Conservation (phyloP, 257 asterid genomes). For the Ilex aquifolium region DNA sequence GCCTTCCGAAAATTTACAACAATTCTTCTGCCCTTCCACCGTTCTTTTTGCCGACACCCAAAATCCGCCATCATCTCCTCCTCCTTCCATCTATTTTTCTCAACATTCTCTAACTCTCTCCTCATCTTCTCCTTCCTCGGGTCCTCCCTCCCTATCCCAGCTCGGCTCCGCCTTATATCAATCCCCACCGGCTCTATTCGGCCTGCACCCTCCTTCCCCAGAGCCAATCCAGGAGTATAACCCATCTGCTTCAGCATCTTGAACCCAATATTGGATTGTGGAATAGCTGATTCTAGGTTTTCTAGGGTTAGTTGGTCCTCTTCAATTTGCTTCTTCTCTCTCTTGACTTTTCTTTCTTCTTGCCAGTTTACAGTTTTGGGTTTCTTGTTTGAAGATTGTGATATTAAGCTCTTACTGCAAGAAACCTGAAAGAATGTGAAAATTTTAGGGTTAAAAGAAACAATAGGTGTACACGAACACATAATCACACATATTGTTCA, state of each 20-base stretch:
- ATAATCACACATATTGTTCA: too few relatives aligned
- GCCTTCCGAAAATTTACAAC: slow-evolving; percentile 67
- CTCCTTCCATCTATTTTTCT: slow-evolving; percentile 38
- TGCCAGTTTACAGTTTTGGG: slow-evolving; percentile 54
- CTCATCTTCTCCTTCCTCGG: slow-evolving; percentile 56
- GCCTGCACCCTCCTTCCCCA: slow-evolving; percentile 89
- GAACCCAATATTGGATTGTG: slow-evolving; percentile 89
- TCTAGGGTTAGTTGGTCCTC: slow-evolving; percentile 68
- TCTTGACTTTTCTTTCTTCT: slow-evolving; percentile 52
- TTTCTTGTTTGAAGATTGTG: slow-evolving; percentile 50
- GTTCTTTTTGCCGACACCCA: slow-evolving; percentile 72
- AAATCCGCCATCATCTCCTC: slow-evolving; percentile 61
- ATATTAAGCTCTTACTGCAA: slow-evolving; percentile 16
- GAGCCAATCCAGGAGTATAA: slow-evolving; percentile 80
- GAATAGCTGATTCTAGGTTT: slow-evolving; percentile 68
- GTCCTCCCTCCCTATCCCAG: slow-evolving; percentile 83
- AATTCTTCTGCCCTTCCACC: slow-evolving; percentile 72
- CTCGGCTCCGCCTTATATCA: slow-evolving; percentile 84
- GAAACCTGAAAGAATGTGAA: slow-evolving; percentile 34
- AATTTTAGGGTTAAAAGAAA: too few relatives aligned
- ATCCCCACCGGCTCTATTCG: slow-evolving; percentile 63
- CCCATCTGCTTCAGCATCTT: slow-evolving; percentile 93
- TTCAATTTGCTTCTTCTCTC: slow-evolving; percentile 58
- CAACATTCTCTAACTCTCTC: slow-evolving; percentile 47
- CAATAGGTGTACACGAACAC: too few relatives aligned